Conservation (phyloP, 495 filamentous ascomycete species). For the Diplogelasinospora grovesii region DNA sequence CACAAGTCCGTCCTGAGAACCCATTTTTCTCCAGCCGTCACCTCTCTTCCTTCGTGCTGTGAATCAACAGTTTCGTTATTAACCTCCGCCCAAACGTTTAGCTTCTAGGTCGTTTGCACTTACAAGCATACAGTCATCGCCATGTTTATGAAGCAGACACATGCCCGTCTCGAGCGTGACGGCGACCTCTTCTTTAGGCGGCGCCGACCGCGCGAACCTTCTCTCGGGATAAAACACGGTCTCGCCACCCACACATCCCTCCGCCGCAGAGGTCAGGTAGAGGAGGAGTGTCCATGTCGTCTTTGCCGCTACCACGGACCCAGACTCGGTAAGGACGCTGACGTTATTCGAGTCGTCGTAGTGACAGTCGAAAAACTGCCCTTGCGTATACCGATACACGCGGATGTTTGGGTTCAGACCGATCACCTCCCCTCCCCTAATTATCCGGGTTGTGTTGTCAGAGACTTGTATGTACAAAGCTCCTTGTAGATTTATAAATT, state of each 20-base stretch:
- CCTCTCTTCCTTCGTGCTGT: constrained; percentile 74
- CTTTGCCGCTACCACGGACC: constrained; percentile 44
- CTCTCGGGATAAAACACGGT: constrained; percentile 85
- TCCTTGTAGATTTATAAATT: too few species aligned
- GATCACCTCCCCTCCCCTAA: constrained; percentile 77
- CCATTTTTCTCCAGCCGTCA: constrained; percentile 83
- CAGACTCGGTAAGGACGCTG: constrained; percentile 38
- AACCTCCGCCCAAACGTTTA: too few species aligned
- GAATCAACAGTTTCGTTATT: neutral
- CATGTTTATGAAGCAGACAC: constrained; percentile 82
- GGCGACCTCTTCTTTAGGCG: constrained; percentile 56
- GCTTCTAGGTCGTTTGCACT: constrained; percentile 16
- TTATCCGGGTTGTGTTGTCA: neutral
- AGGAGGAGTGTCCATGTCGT: constrained; percentile 92
- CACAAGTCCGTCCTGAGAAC: constrained; percentile 84
- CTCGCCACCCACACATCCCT: constrained; percentile 60
- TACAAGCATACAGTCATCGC: constrained; percentile 73
- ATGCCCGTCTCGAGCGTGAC: constrained; percentile 73
- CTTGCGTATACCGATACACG: constrained; percentile 81
- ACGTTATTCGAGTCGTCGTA: constrained; percentile 77
- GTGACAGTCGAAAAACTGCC: constrained; percentile 85
- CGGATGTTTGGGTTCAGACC: constrained; percentile 86
- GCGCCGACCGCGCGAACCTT: constrained; percentile 44
- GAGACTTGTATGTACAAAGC: neutral
- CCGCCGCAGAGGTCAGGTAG: constrained; percentile 66